Evolutionary conservation across 2,329 filamentous ascomycete genomes (phyloP).

Genomic region (Ceratocystiopsis sp.): DNA sequence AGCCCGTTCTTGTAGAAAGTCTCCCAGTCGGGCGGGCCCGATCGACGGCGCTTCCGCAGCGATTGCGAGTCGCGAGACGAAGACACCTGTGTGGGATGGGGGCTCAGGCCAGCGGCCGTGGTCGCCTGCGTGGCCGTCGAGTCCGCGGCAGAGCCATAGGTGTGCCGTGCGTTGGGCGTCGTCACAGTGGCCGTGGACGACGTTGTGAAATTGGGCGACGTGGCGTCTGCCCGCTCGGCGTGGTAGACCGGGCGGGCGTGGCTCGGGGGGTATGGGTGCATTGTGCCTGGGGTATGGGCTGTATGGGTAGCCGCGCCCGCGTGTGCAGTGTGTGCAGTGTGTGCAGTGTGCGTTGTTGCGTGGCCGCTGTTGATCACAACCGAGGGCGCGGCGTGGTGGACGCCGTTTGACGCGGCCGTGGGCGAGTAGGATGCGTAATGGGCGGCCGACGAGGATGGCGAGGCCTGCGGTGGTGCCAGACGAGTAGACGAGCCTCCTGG

Average conservation of each 20-base stretch:
- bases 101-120: too few relatives aligned
- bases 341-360: conserved; percentile 1
- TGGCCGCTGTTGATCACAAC: background rate
- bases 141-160: conserved; percentile 4
- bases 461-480: conserved; percentile 17
- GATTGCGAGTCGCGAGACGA: conserved; percentile 17
- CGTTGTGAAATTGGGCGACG: conserved; percentile 15
- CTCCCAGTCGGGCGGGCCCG: conserved; percentile 57
- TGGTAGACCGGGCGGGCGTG: conserved; percentile 6
- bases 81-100: conserved; percentile 10
- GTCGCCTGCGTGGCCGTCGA: too few relatives aligned
- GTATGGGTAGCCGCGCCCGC: background rate
- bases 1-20: conserved; percentile 71
- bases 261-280: background rate
- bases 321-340: background rate
- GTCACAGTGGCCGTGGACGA: background rate
- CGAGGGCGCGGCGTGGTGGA: too few relatives aligned
- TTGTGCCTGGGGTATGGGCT: conserved; percentile 5
- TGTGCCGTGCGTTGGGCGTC: conserved; percentile 1
- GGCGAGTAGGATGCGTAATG: conserved; percentile 12
- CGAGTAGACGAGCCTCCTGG: conserved; percentile 21
- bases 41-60: conserved; percentile 35
- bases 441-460: conserved; percentile 12
- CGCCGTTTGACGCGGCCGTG: background rate
- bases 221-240: conserved; percentile 1